Evolutionary conservation across 495 filamentous ascomycete species (phyloP).

Genomic region (Penicillium robsamsonii): DNA sequence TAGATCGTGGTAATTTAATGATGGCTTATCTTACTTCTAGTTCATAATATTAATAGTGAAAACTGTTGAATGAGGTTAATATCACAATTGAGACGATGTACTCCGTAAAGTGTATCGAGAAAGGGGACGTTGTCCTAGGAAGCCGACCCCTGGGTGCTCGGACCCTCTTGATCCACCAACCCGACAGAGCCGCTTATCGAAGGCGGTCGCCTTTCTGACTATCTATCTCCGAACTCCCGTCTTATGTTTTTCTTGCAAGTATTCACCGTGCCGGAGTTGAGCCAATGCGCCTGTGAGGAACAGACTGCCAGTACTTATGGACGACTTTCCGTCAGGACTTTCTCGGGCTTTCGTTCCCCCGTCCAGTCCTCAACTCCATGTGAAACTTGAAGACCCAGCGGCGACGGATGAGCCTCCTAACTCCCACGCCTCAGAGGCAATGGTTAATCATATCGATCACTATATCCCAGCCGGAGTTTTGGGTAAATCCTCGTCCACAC

Average conservation of each 20-base stretch:
- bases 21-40: background rate
- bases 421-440: background rate
- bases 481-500: background rate
- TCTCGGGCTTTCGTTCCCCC: background rate
- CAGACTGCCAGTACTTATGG: background rate
- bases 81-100: background rate
- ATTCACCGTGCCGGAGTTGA: background rate
- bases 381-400: background rate
- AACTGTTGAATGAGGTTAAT: background rate
- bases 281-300: background rate
- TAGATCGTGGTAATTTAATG: background rate
- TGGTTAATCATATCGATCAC: background rate
- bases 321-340: background rate
- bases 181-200: background rate
- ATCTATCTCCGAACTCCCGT: background rate
- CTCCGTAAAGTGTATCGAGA: background rate
- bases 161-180: slow-evolving; percentile 3
- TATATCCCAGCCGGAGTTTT: slow-evolving; percentile 21
- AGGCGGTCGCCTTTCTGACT: slow-evolving; percentile 5
- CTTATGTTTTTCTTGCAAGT: background rate
- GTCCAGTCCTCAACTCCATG: background rate
- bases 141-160: background rate
- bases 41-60: background rate
- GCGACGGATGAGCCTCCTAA: background rate
- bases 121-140: background rate